phyloP scores from a whole-genome alignment of 345 rosid genomes.

The Rhizophora apiculata region DNA sequence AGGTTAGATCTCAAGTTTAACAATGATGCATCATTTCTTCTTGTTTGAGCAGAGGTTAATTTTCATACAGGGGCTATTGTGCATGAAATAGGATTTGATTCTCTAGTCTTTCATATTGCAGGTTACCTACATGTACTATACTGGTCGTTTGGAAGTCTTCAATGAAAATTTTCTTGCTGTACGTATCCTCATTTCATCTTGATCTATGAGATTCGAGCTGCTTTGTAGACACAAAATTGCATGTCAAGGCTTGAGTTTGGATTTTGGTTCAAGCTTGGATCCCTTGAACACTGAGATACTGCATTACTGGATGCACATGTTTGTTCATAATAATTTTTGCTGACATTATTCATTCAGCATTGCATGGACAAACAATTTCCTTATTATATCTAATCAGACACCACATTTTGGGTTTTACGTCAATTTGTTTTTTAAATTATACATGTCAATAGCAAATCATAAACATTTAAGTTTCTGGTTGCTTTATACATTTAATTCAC shows the following conservation, averaged over 20 bases:
- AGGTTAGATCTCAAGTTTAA: slow-evolving; percentile 36
- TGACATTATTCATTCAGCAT: background rate
- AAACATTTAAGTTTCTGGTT: background rate
- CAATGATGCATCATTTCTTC: background rate
- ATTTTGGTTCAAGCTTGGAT: too few relatives aligned
- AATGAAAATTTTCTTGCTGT: slow-evolving; percentile 95
- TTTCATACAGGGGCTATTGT: background rate
- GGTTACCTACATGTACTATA: slow-evolving; percentile 99
- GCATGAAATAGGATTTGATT: slow-evolving; percentile 8
- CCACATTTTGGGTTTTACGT: background rate
- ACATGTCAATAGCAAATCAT: background rate
- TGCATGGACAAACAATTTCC: background rate
- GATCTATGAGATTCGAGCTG: background rate
- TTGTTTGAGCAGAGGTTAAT: background rate
- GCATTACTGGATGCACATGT: background rate
- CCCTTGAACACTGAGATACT: too few relatives aligned
- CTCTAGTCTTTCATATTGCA: slow-evolving; percentile 26
- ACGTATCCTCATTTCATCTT: slow-evolving; percentile 31
- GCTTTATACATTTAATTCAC: slow-evolving; percentile 5
- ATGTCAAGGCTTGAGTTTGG: background rate
- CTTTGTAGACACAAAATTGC: background rate
- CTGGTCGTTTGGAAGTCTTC: slow-evolving; percentile 95
- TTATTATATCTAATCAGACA: background rate
- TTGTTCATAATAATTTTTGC: background rate
- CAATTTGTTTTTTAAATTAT: background rate